Percentiles rank a stretch among this genome's conserved stretches.
Conservation (phyloP, 2,329 filamentous ascomycete species). For the Cytospora paraplurivora region DNA sequence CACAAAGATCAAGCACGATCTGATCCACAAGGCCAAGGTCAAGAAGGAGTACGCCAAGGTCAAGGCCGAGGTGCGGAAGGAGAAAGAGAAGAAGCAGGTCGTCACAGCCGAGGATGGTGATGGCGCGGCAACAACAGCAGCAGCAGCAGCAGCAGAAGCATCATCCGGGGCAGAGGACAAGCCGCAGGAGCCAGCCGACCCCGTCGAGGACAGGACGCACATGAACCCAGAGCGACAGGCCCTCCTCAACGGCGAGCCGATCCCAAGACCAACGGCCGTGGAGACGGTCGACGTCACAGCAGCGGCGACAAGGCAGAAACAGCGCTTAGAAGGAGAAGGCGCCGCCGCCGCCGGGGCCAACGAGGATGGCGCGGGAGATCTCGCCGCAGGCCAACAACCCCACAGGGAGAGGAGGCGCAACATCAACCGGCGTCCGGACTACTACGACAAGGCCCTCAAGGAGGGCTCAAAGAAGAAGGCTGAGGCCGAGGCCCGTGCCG, state of each 20-base stretch:
- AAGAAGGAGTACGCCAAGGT: conserved; percentile 92
- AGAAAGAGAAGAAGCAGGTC: conserved; percentile 28
- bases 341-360: conserved; percentile 8
- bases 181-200: conserved; percentile 34
- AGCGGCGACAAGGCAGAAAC: conserved; percentile 24
- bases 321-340: conserved; percentile 21
- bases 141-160: neutral
- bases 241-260: conserved; percentile 39
- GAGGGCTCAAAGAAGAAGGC: conserved; percentile 48
- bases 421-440: conserved; percentile 47
- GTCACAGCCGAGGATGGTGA: conserved; percentile 12
- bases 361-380: conserved; percentile 6
- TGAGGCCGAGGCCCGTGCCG: conserved; percentile 46
- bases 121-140: conserved; percentile 18
- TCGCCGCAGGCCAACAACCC: conserved; percentile 10
- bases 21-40: conserved; percentile 91
- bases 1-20: conserved; percentile 82
- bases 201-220: conserved; percentile 26
- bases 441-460: conserved; percentile 65
- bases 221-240: conserved; percentile 48
- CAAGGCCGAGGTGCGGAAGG: conserved; percentile 56
- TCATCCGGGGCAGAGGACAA: conserved; percentile 34
- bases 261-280: neutral
- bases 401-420: neutral
- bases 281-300: no score